Percentiles rank a stretch among this genome's conserved stretches.
Evolutionary conservation across 805 yeast species (phyloP).

Genomic region (Lipomyces yamanashiensis): DNA sequence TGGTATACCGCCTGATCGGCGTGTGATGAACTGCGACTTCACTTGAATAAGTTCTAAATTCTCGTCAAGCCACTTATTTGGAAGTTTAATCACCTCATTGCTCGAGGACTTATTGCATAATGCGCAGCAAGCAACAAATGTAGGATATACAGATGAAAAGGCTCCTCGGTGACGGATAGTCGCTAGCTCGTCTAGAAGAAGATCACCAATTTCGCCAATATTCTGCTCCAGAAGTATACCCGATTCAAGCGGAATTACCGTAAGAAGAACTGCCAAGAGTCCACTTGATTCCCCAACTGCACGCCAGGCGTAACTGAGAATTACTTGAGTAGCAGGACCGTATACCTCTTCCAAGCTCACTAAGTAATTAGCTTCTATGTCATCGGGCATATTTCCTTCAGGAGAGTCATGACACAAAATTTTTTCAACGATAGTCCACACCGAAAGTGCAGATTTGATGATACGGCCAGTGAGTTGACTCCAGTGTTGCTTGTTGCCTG

Average conservation of each 20-base stretch:
- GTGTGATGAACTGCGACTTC: conserved; percentile 71
- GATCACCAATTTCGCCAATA: conserved; percentile 54
- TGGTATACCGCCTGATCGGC: conserved; percentile 94
- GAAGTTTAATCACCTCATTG: conserved; percentile 47
- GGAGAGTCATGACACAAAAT: conserved; percentile 72
- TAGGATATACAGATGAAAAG: conserved; percentile 83
- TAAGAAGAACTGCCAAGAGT: conserved; percentile 55
- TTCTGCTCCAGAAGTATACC: background rate
- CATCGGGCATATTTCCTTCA: conserved; percentile 63
- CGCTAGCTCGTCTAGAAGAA: conserved; percentile 68
- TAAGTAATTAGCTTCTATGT: conserved; percentile 38
- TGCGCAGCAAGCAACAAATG: conserved; percentile 68
- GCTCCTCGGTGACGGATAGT: conserved; percentile 89
- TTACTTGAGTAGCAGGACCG: conserved; percentile 49
- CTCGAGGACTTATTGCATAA: conserved; percentile 51
- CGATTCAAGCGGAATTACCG: conserved; percentile 38
- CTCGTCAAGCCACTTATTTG: conserved; percentile 63
- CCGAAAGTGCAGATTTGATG: conserved; percentile 31
- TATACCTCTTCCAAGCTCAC: conserved; percentile 40
- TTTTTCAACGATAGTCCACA: conserved; percentile 55
- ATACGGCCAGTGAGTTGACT: conserved; percentile 23
- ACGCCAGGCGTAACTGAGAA: conserved; percentile 79
- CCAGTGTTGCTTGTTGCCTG: conserved; percentile 1
- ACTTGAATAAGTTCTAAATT: conserved; percentile 58
- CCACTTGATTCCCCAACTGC: conserved; percentile 74